Conservation (phyloP, 2,329 filamentous ascomycete genomes). For the Neoarthrinium moseri region DNA sequence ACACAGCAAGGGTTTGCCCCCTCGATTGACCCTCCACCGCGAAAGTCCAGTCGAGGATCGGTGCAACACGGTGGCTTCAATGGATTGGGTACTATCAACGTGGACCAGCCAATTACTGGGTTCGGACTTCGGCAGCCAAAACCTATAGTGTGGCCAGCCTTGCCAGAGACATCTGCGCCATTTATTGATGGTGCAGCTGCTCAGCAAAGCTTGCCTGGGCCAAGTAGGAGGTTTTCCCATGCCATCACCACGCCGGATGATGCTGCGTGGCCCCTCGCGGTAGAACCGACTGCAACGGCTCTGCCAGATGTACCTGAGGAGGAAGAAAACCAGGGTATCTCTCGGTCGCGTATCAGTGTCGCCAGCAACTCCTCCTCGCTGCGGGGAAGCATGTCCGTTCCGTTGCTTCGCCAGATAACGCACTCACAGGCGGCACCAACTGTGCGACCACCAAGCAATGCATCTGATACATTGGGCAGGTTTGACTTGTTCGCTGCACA, state of each 20-base stretch:
- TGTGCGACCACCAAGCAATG: constrained; percentile 41
- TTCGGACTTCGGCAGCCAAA: constrained; percentile 7
- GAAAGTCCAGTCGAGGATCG: constrained; percentile 54
- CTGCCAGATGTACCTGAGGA: constrained; percentile 63
- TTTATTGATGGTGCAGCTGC: constrained; percentile 7
- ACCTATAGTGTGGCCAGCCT: constrained; percentile 13
- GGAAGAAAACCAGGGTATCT: constrained; percentile 47
- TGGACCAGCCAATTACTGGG: constrained; percentile 6
- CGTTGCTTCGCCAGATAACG: constrained; percentile 47
- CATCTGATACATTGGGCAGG: constrained; percentile 51
- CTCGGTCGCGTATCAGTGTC: constrained; percentile 41
- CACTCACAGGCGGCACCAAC: constrained; percentile 27
- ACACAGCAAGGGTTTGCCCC: constrained; percentile 33
- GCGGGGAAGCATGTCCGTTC: constrained; percentile 54
- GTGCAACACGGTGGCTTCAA: constrained; percentile 20
- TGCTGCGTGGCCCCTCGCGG: constrained; percentile 43
- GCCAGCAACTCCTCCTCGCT: constrained; percentile 50
- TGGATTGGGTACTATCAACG: not conserved
- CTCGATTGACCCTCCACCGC: constrained; percentile 46
- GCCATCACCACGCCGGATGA: constrained; percentile 42
- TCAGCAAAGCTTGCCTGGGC: not conserved
- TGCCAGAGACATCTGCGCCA: constrained; percentile 21
- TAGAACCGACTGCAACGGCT: constrained; percentile 31
- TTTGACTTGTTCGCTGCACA: constrained; percentile 39
- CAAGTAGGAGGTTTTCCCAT: constrained; percentile 28